These are phyloP conservation scores for Cordyceps javanica DNA, from an alignment of 2,329 filamentous ascomycete genomes.

Conservation along the genomic window DNA sequence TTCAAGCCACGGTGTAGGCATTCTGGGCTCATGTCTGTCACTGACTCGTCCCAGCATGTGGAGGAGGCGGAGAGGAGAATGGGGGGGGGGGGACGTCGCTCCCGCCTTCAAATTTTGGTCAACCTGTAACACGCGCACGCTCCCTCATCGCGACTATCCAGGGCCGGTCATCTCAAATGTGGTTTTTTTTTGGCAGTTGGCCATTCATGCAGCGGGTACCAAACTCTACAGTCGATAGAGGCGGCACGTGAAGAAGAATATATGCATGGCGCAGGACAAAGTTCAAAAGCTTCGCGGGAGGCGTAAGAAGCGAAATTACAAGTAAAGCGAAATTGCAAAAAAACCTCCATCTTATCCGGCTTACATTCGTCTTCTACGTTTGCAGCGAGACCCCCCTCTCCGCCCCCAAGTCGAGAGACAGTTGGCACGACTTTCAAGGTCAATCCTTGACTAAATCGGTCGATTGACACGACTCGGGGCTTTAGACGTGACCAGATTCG, in stretches of 20 bases:
- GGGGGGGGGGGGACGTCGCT: background rate
- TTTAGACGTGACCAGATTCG: too few relatives aligned
- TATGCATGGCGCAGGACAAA: too few relatives aligned
- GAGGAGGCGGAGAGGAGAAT: background rate
- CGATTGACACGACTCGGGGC: too few relatives aligned
- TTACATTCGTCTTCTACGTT: too few relatives aligned
- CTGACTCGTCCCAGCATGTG: background rate
- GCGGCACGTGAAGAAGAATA: background rate
- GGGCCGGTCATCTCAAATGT: background rate
- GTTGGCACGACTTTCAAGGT: too few relatives aligned
- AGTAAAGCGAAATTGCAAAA: too few relatives aligned
- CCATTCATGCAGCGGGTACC: background rate
- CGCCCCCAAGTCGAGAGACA: too few relatives aligned
- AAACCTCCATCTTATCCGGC: too few relatives aligned
- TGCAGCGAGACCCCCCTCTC: too few relatives aligned
- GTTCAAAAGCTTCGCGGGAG: too few relatives aligned
- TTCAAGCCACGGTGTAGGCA: background rate
- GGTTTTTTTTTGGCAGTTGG: background rate
- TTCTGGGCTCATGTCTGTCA: background rate
- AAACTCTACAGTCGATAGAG: background rate
- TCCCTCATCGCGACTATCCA: background rate
- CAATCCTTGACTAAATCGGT: too few relatives aligned
- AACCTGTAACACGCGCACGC: slow-evolving; percentile 11
- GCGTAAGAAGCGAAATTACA: too few relatives aligned
- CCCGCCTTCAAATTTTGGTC: slow-evolving; percentile 7